Conservation (phyloP, 2,329 filamentous ascomycete genomes). For the Endothia cerciana region DNA sequence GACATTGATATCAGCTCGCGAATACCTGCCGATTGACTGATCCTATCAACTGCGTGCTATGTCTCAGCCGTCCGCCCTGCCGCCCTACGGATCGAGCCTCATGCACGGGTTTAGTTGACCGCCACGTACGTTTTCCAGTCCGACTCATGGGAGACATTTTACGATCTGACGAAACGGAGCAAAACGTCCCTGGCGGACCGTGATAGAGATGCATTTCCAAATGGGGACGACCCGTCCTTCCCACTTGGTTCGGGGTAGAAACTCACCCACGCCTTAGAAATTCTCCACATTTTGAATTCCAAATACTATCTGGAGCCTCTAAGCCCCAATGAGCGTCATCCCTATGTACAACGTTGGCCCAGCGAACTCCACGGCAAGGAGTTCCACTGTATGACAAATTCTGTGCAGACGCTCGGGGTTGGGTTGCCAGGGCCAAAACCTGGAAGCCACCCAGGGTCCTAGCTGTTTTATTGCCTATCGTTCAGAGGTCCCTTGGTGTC, state of each 20-base stretch:
- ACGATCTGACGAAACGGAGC: neutral
- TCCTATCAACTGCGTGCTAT: slow-evolving; percentile 1
- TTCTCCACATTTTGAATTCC: slow-evolving; percentile 19
- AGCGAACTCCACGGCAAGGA: neutral
- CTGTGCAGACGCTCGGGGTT: neutral
- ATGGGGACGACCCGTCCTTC: slow-evolving; percentile 4
- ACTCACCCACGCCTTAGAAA: neutral
- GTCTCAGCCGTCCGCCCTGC: slow-evolving; percentile 11
- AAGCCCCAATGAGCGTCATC: neutral
- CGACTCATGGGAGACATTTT: neutral
- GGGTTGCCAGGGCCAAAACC: no score
- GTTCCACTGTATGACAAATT: neutral
- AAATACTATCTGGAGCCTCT: slow-evolving; percentile 18
- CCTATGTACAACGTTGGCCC: neutral
- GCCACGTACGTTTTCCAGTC: neutral
- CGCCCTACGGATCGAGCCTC: neutral
- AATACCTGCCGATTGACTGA: slow-evolving; percentile 20
- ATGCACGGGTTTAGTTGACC: neutral
- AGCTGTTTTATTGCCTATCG: no score
- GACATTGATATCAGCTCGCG: slow-evolving; percentile 18
- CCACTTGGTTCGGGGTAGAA: slow-evolving; percentile 10
- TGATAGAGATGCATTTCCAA: slow-evolving; percentile 5
- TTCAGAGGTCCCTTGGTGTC: no score
- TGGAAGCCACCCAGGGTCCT: no score
- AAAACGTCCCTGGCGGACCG: neutral